Evolutionary conservation across 208 protist species (phyloP).

Genomic region (Angomonas ambiguus): DNA sequence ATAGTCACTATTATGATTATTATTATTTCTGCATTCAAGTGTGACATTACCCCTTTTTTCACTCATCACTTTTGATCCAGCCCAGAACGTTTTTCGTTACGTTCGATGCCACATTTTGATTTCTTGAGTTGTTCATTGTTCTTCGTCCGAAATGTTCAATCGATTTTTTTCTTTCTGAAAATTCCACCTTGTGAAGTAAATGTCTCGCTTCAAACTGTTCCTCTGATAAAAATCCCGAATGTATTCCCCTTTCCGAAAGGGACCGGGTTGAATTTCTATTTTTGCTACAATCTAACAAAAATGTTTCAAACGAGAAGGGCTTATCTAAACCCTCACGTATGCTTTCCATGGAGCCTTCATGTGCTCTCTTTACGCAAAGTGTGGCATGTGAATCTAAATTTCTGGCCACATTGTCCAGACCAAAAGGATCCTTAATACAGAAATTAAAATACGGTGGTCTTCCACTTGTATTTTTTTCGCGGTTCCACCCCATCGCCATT

Average conservation of each 20-base stretch:
- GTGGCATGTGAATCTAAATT: constrained; percentile 69
- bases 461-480: constrained; percentile 18
- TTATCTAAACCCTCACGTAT: constrained; percentile 49
- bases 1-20: background rate
- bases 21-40: background rate
- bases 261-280: constrained; percentile 35
- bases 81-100: constrained; percentile 82
- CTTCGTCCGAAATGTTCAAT: constrained; percentile 67
- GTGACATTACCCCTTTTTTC: no score
- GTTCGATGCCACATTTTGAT: constrained; percentile 60
- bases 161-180: constrained; percentile 58
- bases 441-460: constrained; percentile 85
- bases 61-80: constrained; percentile 50
- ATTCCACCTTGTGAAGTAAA: constrained; percentile 69
- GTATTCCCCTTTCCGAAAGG: constrained; percentile 63
- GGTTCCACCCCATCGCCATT: constrained; percentile 73
- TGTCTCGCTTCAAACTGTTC: constrained; percentile 80
- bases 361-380: constrained; percentile 52
- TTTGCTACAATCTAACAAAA: constrained; percentile 43
- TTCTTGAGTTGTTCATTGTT: constrained; percentile 47
- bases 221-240: constrained; percentile 41
- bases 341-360: constrained; percentile 30
- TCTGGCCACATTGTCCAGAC: constrained; percentile 82
- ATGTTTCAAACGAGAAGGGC: constrained; percentile 33
- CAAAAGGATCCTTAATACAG: constrained; percentile 87